These are phyloP conservation scores for Nicotiana paniculata DNA, from an alignment of 257 asterid genomes.

Conservation along the genomic window DNA sequence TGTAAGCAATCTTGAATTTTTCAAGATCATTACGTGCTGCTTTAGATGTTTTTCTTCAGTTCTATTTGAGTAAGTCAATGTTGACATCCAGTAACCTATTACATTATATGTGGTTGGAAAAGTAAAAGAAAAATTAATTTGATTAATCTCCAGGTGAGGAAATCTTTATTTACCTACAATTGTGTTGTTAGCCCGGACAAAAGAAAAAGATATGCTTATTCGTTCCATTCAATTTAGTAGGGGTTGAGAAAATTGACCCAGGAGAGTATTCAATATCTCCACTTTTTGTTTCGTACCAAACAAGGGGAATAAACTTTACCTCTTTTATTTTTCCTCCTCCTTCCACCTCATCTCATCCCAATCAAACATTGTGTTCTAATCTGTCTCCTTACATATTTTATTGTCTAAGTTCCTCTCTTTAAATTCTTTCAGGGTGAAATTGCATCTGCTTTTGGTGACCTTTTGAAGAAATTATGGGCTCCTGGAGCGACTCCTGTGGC, in stretches of 20 bases:
- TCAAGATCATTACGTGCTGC: conserved; percentile 12
- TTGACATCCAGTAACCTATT: background rate
- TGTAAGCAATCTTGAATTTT: conserved; percentile 30
- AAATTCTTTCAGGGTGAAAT: conserved; percentile 70
- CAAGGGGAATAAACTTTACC: background rate
- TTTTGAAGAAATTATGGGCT: conserved; percentile 88
- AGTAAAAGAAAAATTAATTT: background rate
- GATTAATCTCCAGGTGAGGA: background rate
- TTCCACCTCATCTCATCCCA: background rate
- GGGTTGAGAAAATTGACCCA: background rate
- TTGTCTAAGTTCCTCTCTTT: background rate
- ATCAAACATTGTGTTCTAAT: background rate
- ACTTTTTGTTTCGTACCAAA: background rate
- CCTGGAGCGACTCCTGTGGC: conserved; percentile 88
- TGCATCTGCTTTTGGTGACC: conserved; percentile 91
- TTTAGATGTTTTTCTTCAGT: background rate
- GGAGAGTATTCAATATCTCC: background rate
- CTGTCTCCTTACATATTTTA: background rate
- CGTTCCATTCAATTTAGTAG: background rate
- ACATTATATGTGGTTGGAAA: background rate
- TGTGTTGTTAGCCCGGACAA: background rate
- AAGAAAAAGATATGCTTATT: background rate
- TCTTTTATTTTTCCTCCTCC: conserved; percentile 1
- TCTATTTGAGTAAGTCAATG: conserved; percentile 15
- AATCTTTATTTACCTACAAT: background rate